Evolutionary conservation across 2,329 filamentous ascomycete genomes (phyloP).

Genomic region (Penicillium hesseltinei): DNA sequence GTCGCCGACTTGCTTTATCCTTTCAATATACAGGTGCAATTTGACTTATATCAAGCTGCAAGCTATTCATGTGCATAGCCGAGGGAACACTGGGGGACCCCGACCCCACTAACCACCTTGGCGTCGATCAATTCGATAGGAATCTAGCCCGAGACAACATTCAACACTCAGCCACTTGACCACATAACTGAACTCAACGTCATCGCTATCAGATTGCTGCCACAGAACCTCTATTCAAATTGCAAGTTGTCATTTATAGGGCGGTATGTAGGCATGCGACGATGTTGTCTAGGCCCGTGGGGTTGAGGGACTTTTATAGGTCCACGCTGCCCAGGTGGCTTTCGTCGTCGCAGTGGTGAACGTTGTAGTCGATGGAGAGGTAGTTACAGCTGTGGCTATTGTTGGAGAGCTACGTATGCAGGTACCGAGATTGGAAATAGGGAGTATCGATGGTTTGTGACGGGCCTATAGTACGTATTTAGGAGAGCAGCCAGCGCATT

Average conservation of each 20-base stretch:
- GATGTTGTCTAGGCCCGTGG: slow-evolving; percentile 51
- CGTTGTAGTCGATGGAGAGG: slow-evolving; percentile 29
- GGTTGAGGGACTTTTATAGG: slow-evolving; percentile 7
- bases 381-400: slow-evolving; percentile 15
- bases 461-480: not conserved
- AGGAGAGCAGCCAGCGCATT: not conserved
- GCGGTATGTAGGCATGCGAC: slow-evolving; percentile 49
- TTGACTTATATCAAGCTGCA: not conserved
- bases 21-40: not conserved
- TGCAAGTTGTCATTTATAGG: slow-evolving; percentile 48
- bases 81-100: slow-evolving; percentile 46
- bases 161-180: slow-evolving; percentile 38
- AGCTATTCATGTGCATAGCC: slow-evolving; percentile 26
- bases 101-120: slow-evolving; percentile 55
- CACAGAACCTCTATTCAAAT: slow-evolving; percentile 44
- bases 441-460: not conserved
- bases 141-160: slow-evolving; percentile 58
- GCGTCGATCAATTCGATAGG: slow-evolving; percentile 57
- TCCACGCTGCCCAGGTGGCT: not conserved
- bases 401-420: slow-evolving; percentile 2
- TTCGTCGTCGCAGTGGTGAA: slow-evolving; percentile 24
- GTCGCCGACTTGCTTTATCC: not conserved
- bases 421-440: not conserved
- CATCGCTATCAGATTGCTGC: slow-evolving; percentile 45
- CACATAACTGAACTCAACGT: slow-evolving; percentile 51